Evolutionary conservation across 257 asterid genomes (phyloP), one percentile per base, ranked within the genome.

Genomic region (Cordia subcordata): DNA sequence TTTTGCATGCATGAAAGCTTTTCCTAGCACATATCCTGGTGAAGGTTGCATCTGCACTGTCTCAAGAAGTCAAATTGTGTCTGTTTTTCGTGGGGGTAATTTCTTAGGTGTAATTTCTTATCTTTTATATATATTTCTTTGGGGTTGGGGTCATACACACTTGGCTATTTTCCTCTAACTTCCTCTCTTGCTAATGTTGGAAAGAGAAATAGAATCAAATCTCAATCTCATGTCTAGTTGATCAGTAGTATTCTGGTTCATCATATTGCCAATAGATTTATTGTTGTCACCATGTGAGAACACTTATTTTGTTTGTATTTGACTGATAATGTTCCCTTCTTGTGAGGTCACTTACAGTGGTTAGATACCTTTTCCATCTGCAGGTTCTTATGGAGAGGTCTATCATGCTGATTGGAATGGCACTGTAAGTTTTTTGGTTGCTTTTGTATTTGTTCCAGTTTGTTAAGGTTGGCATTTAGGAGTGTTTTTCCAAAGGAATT

Each of bases 351-450:
- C 23, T 47, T 49, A 5, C 61, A 21, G 27, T 59, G 52, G 35
- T 60, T 58, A 5, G 32, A 21, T 37, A 53, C 49, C 20, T 53
- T 10, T 53, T 50, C 51, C 70, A 37, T 57, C 71, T 76, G 65
- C 85, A 93, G 99, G 99, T 75, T 93, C 99, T 13, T 93, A 93
- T 69, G 99, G 99, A 52, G 99, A 93, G 82, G 99, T 93, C 65
- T 93, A 89, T 78, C 96, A 74, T 75, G 99, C 96, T 51, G 99
- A 93, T 76, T 93, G 96, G 99, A 93, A 93, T 77, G 97, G 97
- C 79, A 89, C 96, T 42, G 99, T 93, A 75, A 85, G 97, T 76
- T 57, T 40, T 73, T 75, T 49, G 35, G 6, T 11, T 42, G 65
- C n/a, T n/a, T n/a, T n/a, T n/a, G n/a, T n/a, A n/a, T n/a, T n/a